phyloP scores from a whole-genome alignment of 2,329 filamentous ascomycete species.

The Claviceps sp. region DNA sequence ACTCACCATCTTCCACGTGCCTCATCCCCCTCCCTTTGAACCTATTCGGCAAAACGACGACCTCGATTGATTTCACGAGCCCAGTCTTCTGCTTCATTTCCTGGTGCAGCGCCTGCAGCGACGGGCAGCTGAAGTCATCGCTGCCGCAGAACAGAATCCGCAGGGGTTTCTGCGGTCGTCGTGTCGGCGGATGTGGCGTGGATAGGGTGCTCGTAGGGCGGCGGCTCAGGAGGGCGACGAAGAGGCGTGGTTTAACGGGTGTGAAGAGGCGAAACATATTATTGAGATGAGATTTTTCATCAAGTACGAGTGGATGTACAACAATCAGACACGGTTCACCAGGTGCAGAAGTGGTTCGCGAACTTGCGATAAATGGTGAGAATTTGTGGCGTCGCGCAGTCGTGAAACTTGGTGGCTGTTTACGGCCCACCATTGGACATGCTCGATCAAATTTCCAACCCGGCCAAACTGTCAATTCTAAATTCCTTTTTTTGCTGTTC shows the following conservation, averaged over 20 bases:
- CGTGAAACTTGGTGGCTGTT: too few relatives aligned
- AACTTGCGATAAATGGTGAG: too few relatives aligned
- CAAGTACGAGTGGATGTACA: too few relatives aligned
- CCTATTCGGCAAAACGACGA: slow-evolving; percentile 72
- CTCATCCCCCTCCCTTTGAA: slow-evolving; percentile 60
- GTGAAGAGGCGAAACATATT: not conserved
- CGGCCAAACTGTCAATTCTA: too few relatives aligned
- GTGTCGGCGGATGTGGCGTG: not conserved
- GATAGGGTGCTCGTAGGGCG: not conserved
- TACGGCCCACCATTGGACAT: too few relatives aligned
- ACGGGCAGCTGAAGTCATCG: slow-evolving; percentile 75
- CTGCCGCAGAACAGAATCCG: slow-evolving; percentile 89
- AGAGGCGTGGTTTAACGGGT: not conserved
- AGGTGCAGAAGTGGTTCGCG: too few relatives aligned
- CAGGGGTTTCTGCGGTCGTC: slow-evolving; percentile 41
- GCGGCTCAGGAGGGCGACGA: not conserved
- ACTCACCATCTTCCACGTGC: too few relatives aligned
- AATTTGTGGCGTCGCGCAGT: too few relatives aligned
- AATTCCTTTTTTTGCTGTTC: too few relatives aligned
- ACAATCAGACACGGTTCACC: too few relatives aligned
- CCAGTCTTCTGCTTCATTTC: slow-evolving; percentile 39
- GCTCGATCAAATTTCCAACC: too few relatives aligned
- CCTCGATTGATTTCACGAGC: slow-evolving; percentile 65
- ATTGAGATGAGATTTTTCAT: too few relatives aligned
- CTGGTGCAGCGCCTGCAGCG: slow-evolving; percentile 53